Conservation (phyloP, 169 alveolate species). For the Eimeria sp. region DNA sequence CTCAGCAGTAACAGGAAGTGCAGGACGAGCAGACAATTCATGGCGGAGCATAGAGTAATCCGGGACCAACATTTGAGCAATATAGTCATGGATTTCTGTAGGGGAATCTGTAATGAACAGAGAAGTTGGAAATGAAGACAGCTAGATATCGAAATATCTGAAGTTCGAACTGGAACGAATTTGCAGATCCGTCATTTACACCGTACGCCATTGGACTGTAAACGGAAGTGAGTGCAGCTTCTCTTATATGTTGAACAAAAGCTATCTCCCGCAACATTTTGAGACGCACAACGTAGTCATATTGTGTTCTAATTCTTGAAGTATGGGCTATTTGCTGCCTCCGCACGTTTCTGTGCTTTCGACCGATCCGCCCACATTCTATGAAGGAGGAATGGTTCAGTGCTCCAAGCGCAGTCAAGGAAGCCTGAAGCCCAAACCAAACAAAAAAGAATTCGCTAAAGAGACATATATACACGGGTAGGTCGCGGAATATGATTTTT, state of each 20-base stretch:
- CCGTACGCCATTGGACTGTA: neutral
- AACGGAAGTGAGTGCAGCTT: neutral
- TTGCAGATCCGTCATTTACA: neutral
- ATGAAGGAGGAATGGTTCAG: no score
- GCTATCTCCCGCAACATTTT: neutral
- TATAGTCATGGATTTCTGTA: neutral
- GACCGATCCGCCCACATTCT: no score
- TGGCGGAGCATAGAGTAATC: no score
- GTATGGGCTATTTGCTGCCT: neutral
- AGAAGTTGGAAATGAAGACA: neutral
- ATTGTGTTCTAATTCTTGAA: neutral
- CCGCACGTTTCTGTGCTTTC: neutral
- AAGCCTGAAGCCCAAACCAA: neutral
- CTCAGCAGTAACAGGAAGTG: neutral
- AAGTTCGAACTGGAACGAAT: neutral
- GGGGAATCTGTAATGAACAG: neutral
- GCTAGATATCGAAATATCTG: neutral
- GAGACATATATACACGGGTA: no score
- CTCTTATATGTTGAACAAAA: neutral
- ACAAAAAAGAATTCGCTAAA: neutral
- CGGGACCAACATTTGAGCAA: neutral
- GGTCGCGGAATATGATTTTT: no score
- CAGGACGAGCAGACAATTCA: neutral
- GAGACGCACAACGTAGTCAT: neutral
- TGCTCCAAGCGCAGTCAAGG: neutral